phyloP scores from a whole-genome alignment of 306 rosid genomes.

The Cucurbita argyrosperma region DNA sequence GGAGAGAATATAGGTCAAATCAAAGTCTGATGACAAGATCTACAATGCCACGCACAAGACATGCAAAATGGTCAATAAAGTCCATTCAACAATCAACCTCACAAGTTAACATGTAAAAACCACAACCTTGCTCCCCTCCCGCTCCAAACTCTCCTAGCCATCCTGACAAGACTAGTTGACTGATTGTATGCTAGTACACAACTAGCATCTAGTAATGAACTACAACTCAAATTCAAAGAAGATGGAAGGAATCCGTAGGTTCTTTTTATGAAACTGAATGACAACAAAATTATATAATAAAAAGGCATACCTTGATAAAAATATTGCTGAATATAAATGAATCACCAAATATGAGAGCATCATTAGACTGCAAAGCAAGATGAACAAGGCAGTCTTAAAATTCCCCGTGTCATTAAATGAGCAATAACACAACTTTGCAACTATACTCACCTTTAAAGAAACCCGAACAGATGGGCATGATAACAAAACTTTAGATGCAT shows the following conservation, averaged over 20 bases:
- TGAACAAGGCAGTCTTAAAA: conserved; percentile 8
- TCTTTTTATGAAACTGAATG: neutral
- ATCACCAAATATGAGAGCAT: conserved; percentile 71
- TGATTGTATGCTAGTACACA: neutral
- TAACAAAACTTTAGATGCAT: conserved; percentile 68
- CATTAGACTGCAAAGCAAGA: conserved; percentile 59
- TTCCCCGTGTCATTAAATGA: conserved; percentile 2
- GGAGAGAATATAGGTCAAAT: neutral
- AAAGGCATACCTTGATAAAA: conserved; percentile 56
- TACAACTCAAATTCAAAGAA: neutral
- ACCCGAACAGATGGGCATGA: conserved; percentile 68
- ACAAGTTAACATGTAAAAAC: neutral
- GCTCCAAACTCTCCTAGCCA: neutral
- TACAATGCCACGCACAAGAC: neutral
- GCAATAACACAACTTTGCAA: conserved; percentile 9
- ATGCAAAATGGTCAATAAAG: neutral
- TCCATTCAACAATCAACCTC: neutral
- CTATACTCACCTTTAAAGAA: conserved; percentile 61
- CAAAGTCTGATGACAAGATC: neutral
- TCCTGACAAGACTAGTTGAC: neutral
- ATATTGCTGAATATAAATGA: conserved; percentile 58
- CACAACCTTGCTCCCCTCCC: conserved; percentile 1
- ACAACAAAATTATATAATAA: conserved; percentile 3
- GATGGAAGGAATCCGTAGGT: neutral
- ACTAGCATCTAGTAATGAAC: neutral